Base-by-base conservation (phyloP, 2,329 filamentous ascomycete genomes). In the Epichloe amarillans region DNA sequence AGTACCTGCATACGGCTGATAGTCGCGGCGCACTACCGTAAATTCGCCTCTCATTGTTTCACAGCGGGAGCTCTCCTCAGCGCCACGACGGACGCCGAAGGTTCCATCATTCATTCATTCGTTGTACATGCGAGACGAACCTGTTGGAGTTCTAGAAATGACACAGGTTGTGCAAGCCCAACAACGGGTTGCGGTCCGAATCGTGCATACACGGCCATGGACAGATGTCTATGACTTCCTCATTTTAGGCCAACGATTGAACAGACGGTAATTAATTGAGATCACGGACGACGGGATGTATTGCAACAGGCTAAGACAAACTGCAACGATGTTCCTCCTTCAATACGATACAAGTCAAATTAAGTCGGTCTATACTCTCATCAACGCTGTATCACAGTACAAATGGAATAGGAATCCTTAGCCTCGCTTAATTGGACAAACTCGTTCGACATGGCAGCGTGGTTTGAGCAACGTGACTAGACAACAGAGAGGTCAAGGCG, bases 41-140 rank as follows among this genome's bases (percentile, higher is more conserved):
- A 12, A 37, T n/a, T 50, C 48, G 48, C 48, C 33, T 50, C n/a
- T 39, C 14, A 6, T 39, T 30, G 48, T 50, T 50, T 39, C 48
- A 50, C 48, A 5, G 45, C 6, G 35, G 33, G 11, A 5, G 12
- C n/a, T 17, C 11, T 45, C 23, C 12, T n/a, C 19, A 36, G 14
- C 30, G 39, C 7, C 46, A 14, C 19, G 10, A 17, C 23, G 7
- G 39, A 33, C n/a, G 15, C 30, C 21, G 5, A 11, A 23, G 6
- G 15, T 39, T 38, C 19, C 45, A 26, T 7, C 17, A 10, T 14
- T 44, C 23, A 26, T 26, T 2, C 14, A 10, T 30, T 30, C 23
- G 6, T 30, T 14, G 35, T 35, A 7, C n/a, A n/a, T 14, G 21
- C 19, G 10, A 21, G 26, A 19, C 43, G 23, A 14, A 36, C 6